Conservation (phyloP, 129 eudicot species). For the Flaveria linearis region DNA sequence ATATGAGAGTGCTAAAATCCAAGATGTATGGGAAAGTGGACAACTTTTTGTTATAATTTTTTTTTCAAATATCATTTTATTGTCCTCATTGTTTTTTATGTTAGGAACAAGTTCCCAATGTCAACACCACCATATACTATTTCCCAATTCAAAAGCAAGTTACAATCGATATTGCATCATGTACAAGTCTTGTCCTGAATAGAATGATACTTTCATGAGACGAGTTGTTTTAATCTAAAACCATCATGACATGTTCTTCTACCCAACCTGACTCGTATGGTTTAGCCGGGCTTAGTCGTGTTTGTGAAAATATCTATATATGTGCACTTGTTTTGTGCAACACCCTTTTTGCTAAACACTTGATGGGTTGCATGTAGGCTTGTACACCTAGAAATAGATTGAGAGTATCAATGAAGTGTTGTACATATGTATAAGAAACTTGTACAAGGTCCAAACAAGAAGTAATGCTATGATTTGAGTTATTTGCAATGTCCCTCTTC, state of each 20-base stretch:
- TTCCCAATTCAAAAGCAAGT: not conserved
- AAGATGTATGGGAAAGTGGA: slow-evolving; percentile 42
- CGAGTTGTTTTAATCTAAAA: not conserved
- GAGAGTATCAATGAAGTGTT: slow-evolving; percentile 14
- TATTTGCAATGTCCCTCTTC: slow-evolving; percentile 36
- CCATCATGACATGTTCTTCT: not conserved
- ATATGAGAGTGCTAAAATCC: slow-evolving; percentile 40
- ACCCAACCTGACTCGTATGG: too few relatives aligned
- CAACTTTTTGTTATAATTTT: not conserved
- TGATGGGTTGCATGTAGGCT: slow-evolving; percentile 36
- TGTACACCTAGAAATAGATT: slow-evolving; percentile 15
- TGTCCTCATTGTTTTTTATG: not conserved
- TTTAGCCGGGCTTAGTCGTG: not conserved
- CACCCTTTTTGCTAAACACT: slow-evolving; percentile 27
- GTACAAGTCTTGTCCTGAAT: not conserved
- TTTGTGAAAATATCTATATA: not conserved
- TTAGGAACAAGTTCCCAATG: slow-evolving; percentile 12
- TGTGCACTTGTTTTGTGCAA: slow-evolving; percentile 15
- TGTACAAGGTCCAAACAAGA: slow-evolving; percentile 35
- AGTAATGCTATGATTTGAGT: slow-evolving; percentile 28
- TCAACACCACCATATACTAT: slow-evolving; percentile 22
- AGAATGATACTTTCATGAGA: not conserved
- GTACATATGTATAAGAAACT: slow-evolving; percentile 29
- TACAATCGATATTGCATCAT: slow-evolving; percentile 8
- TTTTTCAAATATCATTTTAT: slow-evolving; percentile 1